Evolutionary conservation across 2,329 filamentous ascomycete genomes (phyloP).

Genomic region (Fusarium chlamydosporum): DNA sequence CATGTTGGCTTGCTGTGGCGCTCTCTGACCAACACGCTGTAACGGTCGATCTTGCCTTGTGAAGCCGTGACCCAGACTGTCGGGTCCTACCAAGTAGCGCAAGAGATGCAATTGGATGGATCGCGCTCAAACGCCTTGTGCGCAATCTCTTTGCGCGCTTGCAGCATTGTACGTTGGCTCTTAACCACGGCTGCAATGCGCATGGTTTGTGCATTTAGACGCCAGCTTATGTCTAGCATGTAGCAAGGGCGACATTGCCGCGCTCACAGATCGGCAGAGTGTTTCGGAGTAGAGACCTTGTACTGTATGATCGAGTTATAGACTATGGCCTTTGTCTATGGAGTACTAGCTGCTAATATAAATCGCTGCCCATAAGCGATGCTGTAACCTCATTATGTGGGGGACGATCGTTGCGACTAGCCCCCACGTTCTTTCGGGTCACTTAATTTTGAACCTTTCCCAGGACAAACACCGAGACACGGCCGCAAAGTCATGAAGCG

Average conservation of each 20-base stretch:
- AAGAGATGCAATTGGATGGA: conserved; percentile 42
- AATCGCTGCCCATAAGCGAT: conserved; percentile 1
- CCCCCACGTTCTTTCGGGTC: conserved; percentile 33
- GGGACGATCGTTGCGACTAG: conserved; percentile 21
- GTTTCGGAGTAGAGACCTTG: not conserved
- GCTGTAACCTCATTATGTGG: conserved; percentile 23
- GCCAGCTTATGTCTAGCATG: conserved; percentile 9
- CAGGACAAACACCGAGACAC: conserved; percentile 23
- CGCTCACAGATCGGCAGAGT: not conserved
- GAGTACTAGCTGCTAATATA: not conserved
- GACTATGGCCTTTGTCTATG: not conserved
- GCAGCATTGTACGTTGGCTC: conserved; percentile 11
- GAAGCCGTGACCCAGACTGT: conserved; percentile 47
- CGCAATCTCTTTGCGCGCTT: conserved; percentile 31
- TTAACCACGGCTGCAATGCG: conserved; percentile 24
- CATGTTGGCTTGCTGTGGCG: conserved; percentile 44
- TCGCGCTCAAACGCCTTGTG: conserved; percentile 27
- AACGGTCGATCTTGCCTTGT: conserved; percentile 46
- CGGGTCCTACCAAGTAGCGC: conserved; percentile 38
- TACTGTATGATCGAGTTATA: conserved; percentile 1
- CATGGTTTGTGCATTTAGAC: conserved; percentile 25
- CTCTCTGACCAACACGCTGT: conserved; percentile 40
- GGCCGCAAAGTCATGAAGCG: conserved; percentile 1
- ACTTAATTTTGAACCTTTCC: conserved; percentile 28
- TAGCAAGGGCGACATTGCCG: conserved; percentile 9